phyloP scores from a whole-genome alignment of 2,329 filamentous ascomycete species.

The Phoma sp. region DNA sequence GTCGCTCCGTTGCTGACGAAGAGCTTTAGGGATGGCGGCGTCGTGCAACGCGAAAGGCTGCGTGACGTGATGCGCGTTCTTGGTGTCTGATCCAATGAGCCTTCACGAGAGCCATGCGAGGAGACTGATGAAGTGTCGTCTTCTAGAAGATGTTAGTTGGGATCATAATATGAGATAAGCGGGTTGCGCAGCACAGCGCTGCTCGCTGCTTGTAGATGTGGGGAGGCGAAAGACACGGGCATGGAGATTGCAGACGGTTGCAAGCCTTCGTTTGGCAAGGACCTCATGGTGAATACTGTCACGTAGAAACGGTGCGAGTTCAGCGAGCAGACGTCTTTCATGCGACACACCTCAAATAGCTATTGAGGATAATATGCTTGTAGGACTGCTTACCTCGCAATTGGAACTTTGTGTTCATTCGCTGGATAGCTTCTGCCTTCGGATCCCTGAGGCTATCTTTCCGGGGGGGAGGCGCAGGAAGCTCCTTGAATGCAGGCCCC shows the following conservation, averaged over 20 bases:
- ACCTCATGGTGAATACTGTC: conserved; percentile 4
- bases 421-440: conserved; percentile 31
- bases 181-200: background rate
- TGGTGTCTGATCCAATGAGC: conserved; percentile 29
- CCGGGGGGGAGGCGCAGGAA: conserved; percentile 39
- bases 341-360: conserved; percentile 3
- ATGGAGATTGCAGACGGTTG: background rate
- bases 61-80: conserved; percentile 38
- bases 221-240: background rate
- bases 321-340: background rate
- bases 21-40: conserved; percentile 45
- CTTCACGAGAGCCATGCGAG: conserved; percentile 22
- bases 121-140: conserved; percentile 26
- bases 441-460: conserved; percentile 34
- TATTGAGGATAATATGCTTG: background rate
- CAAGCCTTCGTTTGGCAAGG: background rate
- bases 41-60: conserved; percentile 43
- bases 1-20: conserved; percentile 48
- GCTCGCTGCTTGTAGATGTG: background rate
- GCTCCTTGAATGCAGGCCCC: conserved; percentile 38
- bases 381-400: conserved; percentile 41
- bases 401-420: conserved; percentile 42
- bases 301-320: background rate
- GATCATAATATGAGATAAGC: background rate
- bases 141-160: conserved; percentile 21